These are phyloP conservation scores for Dothiorella sarmentorum DNA, from an alignment of 2,329 filamentous ascomycete species.

Conservation along the genomic window DNA sequence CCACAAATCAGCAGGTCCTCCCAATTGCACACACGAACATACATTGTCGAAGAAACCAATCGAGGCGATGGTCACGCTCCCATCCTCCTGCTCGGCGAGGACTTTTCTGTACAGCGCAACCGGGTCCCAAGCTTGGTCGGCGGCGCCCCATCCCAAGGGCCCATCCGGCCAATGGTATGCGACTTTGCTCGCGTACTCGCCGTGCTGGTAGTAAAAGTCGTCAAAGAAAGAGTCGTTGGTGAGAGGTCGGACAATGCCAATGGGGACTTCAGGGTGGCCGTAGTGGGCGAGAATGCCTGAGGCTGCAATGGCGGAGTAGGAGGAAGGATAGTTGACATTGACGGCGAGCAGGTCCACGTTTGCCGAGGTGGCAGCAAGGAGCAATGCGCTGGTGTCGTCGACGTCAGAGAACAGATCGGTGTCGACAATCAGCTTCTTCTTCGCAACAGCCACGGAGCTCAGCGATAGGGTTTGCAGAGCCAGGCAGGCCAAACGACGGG, in stretches of 20 bases:
- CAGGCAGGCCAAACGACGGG: not conserved
- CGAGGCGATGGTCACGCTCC: slow-evolving; percentile 45
- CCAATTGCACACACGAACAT: slow-evolving; percentile 6
- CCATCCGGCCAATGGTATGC: slow-evolving; percentile 43
- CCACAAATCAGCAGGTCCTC: not conserved
- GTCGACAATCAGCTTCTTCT: slow-evolving; percentile 45
- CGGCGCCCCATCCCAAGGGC: slow-evolving; percentile 34
- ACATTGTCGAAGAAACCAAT: slow-evolving; percentile 47
- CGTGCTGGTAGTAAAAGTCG: slow-evolving; percentile 35
- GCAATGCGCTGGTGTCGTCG: slow-evolving; percentile 43
- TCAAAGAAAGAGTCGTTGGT: slow-evolving; percentile 47
- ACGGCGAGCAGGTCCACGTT: slow-evolving; percentile 40
- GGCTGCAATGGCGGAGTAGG: slow-evolving; percentile 40
- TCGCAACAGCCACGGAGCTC: not conserved
- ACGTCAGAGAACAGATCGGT: slow-evolving; percentile 49
- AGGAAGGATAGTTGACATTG: slow-evolving; percentile 42
- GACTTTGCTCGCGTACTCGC: slow-evolving; percentile 48
- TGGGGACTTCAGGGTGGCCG: slow-evolving; percentile 34
- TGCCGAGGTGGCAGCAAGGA: slow-evolving; percentile 41
- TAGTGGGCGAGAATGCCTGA: slow-evolving; percentile 42
- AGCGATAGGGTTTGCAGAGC: not conserved
- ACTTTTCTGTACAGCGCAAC: slow-evolving; percentile 46
- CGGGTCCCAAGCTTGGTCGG: slow-evolving; percentile 41
- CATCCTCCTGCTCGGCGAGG: slow-evolving; percentile 39
- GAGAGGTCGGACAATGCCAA: slow-evolving; percentile 42